phyloP scores from a whole-genome alignment of 2,329 filamentous ascomycete species.

The Stenocarpella maydis region DNA sequence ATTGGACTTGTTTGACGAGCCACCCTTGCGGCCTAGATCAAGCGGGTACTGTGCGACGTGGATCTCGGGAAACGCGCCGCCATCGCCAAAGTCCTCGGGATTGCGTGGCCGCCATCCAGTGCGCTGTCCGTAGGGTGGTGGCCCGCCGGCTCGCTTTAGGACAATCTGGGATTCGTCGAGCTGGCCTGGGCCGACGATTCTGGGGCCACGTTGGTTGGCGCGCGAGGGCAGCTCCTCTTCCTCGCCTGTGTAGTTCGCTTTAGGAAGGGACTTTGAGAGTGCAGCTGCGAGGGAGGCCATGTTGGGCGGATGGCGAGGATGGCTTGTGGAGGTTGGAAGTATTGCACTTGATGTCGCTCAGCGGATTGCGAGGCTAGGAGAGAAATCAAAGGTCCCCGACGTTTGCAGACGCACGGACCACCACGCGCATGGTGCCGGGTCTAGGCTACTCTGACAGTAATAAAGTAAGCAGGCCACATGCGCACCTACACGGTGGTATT shows the following conservation, averaged over 20 bases:
- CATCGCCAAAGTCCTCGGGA: conserved; percentile 93
- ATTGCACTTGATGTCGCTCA: not conserved
- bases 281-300: conserved; percentile 77
- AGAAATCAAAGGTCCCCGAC: conserved; percentile 18
- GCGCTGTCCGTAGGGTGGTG: conserved; percentile 87
- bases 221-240: conserved; percentile 80
- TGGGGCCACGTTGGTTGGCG: conserved; percentile 78
- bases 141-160: conserved; percentile 76
- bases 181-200: conserved; percentile 81
- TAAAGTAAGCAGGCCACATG: too few relatives aligned
- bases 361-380: not conserved
- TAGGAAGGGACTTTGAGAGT: conserved; percentile 82
- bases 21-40: conserved; percentile 86
- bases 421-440: not conserved
- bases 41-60: conserved; percentile 94
- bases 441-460: not conserved
- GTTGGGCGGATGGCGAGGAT: conserved; percentile 36
- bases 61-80: conserved; percentile 94
- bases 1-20: conserved; percentile 73
- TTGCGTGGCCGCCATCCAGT: conserved; percentile 88
- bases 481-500: not conserved
- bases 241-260: conserved; percentile 90
- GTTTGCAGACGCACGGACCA: conserved; percentile 33
- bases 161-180: conserved; percentile 88
- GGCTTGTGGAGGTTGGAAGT: conserved; percentile 10